These are phyloP conservation scores for Xylaria sp. DNA, from an alignment of 2,329 filamentous ascomycete species.

Conservation along the genomic window DNA sequence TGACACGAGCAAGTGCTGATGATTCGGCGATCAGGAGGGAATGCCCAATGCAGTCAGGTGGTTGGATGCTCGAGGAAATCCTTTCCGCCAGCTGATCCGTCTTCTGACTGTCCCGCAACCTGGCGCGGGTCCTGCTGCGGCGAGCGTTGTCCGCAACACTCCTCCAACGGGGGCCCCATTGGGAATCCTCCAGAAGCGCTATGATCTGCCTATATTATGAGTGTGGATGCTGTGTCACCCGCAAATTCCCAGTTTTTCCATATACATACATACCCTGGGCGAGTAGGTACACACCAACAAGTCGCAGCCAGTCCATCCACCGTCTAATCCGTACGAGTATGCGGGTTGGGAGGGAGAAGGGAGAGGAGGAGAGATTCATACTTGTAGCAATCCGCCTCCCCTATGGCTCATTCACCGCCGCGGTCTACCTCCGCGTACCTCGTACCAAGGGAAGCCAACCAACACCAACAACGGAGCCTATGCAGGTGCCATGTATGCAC, in stretches of 20 bases:
- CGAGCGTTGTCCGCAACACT: not conserved
- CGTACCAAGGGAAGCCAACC: not conserved
- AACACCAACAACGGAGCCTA: not conserved
- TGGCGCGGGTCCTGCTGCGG: no score
- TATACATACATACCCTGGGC: not conserved
- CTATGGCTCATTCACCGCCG: not conserved
- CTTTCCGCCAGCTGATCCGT: constrained; percentile 2
- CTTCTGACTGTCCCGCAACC: constrained; percentile 7
- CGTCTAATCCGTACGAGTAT: not conserved
- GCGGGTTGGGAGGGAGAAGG: no score
- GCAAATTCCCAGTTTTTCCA: not conserved
- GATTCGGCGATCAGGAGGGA: constrained; percentile 4
- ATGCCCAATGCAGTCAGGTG: not conserved
- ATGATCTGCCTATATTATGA: not conserved
- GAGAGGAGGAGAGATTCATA: not conserved
- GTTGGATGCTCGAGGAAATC: not conserved
- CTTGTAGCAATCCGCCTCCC: not conserved
- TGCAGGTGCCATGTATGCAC: not conserved
- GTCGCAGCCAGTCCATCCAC: not conserved
- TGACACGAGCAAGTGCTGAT: constrained; percentile 9
- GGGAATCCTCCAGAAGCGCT: not conserved
- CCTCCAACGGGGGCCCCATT: not conserved
- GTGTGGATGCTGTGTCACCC: constrained; percentile 16
- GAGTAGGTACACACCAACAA: not conserved
- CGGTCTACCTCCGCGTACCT: not conserved